Evolutionary conservation across 345 rosid species (phyloP), one percentile per base, ranked within the genome.

Genomic region (Eucalyptus virginea): DNA sequence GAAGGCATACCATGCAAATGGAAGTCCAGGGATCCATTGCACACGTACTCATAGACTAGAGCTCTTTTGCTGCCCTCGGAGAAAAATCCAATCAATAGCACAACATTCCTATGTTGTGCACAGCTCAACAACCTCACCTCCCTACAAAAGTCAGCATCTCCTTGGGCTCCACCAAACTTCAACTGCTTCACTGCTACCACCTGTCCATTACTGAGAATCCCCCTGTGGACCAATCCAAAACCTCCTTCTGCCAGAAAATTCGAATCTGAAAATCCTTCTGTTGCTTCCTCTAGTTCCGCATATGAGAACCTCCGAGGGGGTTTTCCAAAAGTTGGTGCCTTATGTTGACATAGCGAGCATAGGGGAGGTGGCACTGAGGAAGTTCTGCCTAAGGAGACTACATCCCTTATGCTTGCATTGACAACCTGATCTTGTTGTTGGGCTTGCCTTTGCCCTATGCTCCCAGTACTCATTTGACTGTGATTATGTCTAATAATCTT

Each of bases 41-140:
- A 96, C 89, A 96, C 94, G 89, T 95, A 96, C 90, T 96, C 98
- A 34, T 94, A 95, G 83, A 96, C 96, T 92, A 96, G 89, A 42
- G 94, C 91, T 93, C 95, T 93, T 86, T 90, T 92, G 88, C 91
- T 92, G 86, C 92, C 91, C 89, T 94, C 96, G 83, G 92, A 89
- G 86, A 96, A 96, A 90, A 93, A 95, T 16, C 98, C 98, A 52
- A 93, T 95, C 42, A 96, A 90, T 94, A 95, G 89, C 56, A 95
- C 96, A 52, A 96, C 97, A 91, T 96, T 96, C 91, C 95, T 94
- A 89, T 96, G 98, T 58, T 94, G 98, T 3, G 97, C 98, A 47
- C 97, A 96, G 92, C 97, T 96, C 93, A 96, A 92, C 56, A 96
- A 92, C 89, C 93, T 92, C 21, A 96, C 96, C 90, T 96, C 98